phyloP scores from a whole-genome alignment of 1,284 basidiomycete genomes.

The Blastosporella zonata region DNA sequence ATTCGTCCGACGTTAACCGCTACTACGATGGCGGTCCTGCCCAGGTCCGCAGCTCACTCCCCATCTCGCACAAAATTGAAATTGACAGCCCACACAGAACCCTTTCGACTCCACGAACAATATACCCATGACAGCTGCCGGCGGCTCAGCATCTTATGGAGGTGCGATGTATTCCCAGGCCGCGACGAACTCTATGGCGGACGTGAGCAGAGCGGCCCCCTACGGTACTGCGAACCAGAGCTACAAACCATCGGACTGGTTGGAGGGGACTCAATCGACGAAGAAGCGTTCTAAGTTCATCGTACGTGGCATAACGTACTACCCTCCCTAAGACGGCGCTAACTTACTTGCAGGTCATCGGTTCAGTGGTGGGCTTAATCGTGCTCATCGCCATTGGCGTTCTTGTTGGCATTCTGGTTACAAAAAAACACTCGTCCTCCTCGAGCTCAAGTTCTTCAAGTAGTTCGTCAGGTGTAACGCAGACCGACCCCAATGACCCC shows the following conservation, averaged over 20 bases:
- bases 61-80: not conserved
- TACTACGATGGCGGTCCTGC: conserved; percentile 19
- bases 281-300: conserved; percentile 21
- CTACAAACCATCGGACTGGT: conserved; percentile 20
- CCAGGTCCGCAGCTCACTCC: conserved; percentile 15
- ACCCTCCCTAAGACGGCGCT: not conserved
- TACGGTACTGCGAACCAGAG: conserved; percentile 12
- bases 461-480: conserved; percentile 4
- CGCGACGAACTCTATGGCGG: conserved; percentile 15
- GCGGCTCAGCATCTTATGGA: conserved; percentile 10
- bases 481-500: conserved; percentile 48
- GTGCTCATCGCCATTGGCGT: conserved; percentile 48
- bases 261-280: conserved; percentile 13
- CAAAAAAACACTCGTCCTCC: conserved; percentile 32
- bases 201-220: conserved; percentile 11
- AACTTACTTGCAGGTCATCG: conserved; percentile 39
- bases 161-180: conserved; percentile 20
- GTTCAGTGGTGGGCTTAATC: conserved; percentile 40
- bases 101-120: conserved; percentile 20
- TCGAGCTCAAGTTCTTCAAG: conserved; percentile 8
- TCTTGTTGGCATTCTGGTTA: conserved; percentile 50
- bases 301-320: conserved; percentile 9
- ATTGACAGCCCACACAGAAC: conserved; percentile 7
- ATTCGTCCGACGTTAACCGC: conserved; percentile 15
- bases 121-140: conserved; percentile 15